These are phyloP conservation scores for Porcisia deanei DNA, from an alignment of 208 protist species.

Conservation along the genomic window DNA sequence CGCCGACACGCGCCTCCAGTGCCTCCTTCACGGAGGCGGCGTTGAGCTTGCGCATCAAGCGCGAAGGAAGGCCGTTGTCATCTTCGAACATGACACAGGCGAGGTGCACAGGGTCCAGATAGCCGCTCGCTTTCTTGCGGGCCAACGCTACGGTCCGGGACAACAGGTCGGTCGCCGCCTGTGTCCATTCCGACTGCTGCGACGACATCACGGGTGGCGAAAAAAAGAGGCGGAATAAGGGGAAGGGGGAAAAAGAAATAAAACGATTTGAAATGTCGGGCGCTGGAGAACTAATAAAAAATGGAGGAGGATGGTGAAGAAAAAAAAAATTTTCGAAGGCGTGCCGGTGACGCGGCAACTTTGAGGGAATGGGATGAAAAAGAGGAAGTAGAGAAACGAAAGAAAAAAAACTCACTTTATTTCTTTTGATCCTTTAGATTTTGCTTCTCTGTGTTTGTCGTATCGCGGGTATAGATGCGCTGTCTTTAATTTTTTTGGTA, in stretches of 20 bases:
- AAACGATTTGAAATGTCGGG: no score
- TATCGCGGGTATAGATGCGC: neutral
- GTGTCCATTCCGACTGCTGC: conserved; percentile 61
- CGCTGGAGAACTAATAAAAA: conserved; percentile 5
- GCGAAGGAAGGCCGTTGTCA: conserved; percentile 61
- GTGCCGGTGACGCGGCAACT: no score
- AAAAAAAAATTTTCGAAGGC: no score
- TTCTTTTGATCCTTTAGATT: neutral
- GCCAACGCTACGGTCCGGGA: conserved; percentile 48
- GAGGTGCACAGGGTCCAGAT: conserved; percentile 70
- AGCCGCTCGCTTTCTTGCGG: conserved; percentile 54
- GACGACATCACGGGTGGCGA: conserved; percentile 36
- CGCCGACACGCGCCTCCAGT: conserved; percentile 42
- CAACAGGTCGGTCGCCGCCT: conserved; percentile 55
- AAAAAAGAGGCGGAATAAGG: conserved; percentile 3
- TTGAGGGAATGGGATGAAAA: neutral
- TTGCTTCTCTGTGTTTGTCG: no score
- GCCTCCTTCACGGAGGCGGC: conserved; percentile 52
- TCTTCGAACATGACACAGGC: conserved; percentile 58
- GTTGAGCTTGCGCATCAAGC: conserved; percentile 64
- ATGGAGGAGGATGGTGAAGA: no score
- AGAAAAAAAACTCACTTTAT: neutral
- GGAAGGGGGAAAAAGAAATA: no score
- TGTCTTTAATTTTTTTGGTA: no score
- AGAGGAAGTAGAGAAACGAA: no score